These are phyloP conservation scores for Westerdykella sp. DNA, from an alignment of 2,329 filamentous ascomycete species.

Conservation along the genomic window DNA sequence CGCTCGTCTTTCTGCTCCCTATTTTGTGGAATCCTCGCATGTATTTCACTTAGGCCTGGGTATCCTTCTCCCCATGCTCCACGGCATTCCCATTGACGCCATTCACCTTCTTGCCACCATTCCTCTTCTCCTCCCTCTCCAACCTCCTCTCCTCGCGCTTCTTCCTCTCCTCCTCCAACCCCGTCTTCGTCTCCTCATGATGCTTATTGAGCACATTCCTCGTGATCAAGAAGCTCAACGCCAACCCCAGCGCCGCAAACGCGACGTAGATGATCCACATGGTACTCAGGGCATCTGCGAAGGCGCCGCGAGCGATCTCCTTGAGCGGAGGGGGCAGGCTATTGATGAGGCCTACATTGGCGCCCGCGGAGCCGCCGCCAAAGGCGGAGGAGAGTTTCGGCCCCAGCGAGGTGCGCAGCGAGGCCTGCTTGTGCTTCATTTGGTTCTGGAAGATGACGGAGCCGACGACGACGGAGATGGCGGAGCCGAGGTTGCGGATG, in stretches of 20 bases:
- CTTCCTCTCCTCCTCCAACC: constrained; percentile 39
- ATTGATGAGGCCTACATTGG: constrained; percentile 55
- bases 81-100: constrained; percentile 11
- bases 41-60: too few species aligned
- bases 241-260: constrained; percentile 37
- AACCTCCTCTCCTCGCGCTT: constrained; percentile 33
- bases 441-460: constrained; percentile 74
- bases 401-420: constrained; percentile 48
- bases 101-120: constrained; percentile 13
- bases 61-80: too few species aligned
- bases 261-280: constrained; percentile 48
- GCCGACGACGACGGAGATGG: constrained; percentile 64
- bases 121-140: constrained; percentile 25
- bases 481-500: constrained; percentile 61
- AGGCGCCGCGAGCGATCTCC: constrained; percentile 37
- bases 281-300: constrained; percentile 39
- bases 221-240: constrained; percentile 37
- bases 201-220: constrained; percentile 39
- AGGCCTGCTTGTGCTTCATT: constrained; percentile 53
- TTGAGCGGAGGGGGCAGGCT: constrained; percentile 45
- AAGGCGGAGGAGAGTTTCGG: constrained; percentile 47
- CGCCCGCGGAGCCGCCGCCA: constrained; percentile 54
- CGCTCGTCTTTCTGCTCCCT: too few species aligned
- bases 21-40: too few species aligned
- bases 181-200: constrained; percentile 47